Conservation (phyloP, 495 filamentous ascomycete genomes). For the Aspergillus panamensis region DNA sequence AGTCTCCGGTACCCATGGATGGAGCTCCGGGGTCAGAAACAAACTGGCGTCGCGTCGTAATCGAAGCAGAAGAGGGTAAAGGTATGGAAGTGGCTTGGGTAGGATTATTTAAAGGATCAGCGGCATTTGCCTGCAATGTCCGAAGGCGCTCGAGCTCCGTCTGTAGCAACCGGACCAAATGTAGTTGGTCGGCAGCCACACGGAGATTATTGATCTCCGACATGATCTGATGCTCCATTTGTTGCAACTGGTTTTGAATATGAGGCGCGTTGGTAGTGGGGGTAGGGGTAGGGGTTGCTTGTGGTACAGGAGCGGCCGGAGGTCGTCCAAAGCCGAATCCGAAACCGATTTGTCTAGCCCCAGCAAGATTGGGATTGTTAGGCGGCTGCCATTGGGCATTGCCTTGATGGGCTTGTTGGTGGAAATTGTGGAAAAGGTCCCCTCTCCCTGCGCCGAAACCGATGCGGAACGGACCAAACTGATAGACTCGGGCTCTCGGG, state of each 20-base stretch:
- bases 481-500: slow-evolving; percentile 47
- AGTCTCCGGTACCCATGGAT: slow-evolving; percentile 60
- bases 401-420: slow-evolving; percentile 47
- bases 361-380: slow-evolving; percentile 32
- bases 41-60: slow-evolving; percentile 28
- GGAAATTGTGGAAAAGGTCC: slow-evolving; percentile 51
- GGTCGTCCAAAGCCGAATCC: slow-evolving; percentile 45
- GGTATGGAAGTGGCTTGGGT: slow-evolving; percentile 22
- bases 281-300: slow-evolving; percentile 17
- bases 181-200: slow-evolving; percentile 53
- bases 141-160: slow-evolving; percentile 62
- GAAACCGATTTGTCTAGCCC: slow-evolving; percentile 41
- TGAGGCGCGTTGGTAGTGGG: slow-evolving; percentile 21
- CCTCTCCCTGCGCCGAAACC: slow-evolving; percentile 55
- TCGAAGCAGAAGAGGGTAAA: slow-evolving; percentile 22
- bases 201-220: slow-evolving; percentile 58
- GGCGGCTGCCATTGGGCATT: slow-evolving; percentile 33
- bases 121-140: slow-evolving; percentile 34
- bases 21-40: slow-evolving; percentile 31
- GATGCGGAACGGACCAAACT: slow-evolving; percentile 56
- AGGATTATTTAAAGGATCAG: slow-evolving; percentile 19
- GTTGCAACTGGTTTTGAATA: slow-evolving; percentile 55
- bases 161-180: slow-evolving; percentile 54
- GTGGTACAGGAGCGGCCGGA: slow-evolving; percentile 23
- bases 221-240: slow-evolving; percentile 63